A percentile compares a stretch with the other conserved stretches of the same genome.
Conservation (phyloP, 164 flowering plant species). For the Umbellularia californica region DNA sequence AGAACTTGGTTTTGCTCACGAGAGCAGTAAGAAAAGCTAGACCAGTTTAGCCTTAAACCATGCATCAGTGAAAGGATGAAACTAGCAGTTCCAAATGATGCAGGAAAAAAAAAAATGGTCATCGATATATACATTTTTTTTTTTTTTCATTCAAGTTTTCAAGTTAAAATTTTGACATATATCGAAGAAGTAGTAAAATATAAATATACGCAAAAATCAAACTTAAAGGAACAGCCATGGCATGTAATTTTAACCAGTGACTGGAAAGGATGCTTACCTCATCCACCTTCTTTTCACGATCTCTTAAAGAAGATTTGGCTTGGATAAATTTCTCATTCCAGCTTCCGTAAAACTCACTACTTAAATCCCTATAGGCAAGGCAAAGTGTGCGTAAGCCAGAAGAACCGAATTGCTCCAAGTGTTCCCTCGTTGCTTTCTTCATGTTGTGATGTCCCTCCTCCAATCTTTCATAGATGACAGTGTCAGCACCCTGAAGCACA, state of each 20-base stretch:
- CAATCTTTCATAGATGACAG: constrained; percentile 86
- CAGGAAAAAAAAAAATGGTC: too few relatives aligned
- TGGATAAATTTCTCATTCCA: constrained; percentile 98
- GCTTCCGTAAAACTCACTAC: constrained; percentile 57
- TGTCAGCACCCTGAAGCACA: constrained; percentile 86
- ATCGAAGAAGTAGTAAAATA: too few relatives aligned
- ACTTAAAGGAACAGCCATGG: background rate
- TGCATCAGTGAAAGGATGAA: too few relatives aligned
- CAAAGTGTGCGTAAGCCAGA: constrained; percentile 96
- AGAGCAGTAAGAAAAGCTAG: too few relatives aligned
- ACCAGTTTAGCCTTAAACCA: too few relatives aligned
- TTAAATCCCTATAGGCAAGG: constrained; percentile 78
- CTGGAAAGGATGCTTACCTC: constrained; percentile 43
- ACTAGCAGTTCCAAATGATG: too few relatives aligned
- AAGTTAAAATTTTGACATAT: too few relatives aligned
- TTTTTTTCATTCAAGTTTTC: too few relatives aligned
- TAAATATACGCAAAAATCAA: background rate
- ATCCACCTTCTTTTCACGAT: constrained; percentile 96
- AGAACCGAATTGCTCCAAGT: constrained; percentile 86
- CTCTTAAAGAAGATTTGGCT: constrained; percentile 90
- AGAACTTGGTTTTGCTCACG: too few relatives aligned
- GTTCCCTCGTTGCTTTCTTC: constrained; percentile 63
- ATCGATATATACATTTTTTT: too few relatives aligned
- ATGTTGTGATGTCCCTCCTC: constrained; percentile 50
- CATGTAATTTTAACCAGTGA: background rate